Percentiles rank a stretch among this genome's conserved stretches.
phyloP scores from a whole-genome alignment of 2,329 filamentous ascomycete species.

The Sclerotinia spermophila region DNA sequence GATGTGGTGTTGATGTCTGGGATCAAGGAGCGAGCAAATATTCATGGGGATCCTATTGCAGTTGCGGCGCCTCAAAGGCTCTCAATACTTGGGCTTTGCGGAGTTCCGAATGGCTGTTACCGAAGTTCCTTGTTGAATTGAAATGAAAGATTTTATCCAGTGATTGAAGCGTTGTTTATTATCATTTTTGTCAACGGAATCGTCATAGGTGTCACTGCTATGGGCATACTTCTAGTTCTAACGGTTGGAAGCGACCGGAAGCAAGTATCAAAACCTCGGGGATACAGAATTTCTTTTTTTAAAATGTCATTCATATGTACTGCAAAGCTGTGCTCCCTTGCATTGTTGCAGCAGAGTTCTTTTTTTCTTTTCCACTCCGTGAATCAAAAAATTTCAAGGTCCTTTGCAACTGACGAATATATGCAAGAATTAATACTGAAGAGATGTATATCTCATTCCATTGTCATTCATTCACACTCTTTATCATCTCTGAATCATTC shows the following conservation, averaged over 20 bases:
- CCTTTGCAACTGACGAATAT: background rate
- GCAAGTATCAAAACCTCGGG: background rate
- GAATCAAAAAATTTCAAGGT: background rate
- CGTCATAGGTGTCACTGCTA: background rate
- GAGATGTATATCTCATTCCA: conserved; percentile 13
- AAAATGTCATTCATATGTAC: background rate
- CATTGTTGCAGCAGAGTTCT: background rate
- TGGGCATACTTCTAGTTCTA: background rate
- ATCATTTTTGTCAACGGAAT: background rate
- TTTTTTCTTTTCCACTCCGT: background rate
- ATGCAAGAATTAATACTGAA: background rate
- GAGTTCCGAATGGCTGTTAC: background rate
- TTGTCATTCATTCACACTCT: conserved; percentile 1
- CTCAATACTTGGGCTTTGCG: background rate
- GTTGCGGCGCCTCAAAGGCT: background rate
- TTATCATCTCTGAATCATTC: conserved; percentile 1
- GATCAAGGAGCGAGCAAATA: conserved; percentile 5
- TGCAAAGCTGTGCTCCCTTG: conserved; percentile 4
- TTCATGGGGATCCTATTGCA: background rate
- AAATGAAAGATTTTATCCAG: background rate
- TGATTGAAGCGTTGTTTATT: background rate
- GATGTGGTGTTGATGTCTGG: background rate
- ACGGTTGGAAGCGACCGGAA: background rate
- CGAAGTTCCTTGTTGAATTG: background rate
- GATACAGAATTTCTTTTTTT: conserved; percentile 1